phyloP scores from a whole-genome alignment of 2,329 filamentous ascomycete species.

The Ampelomyces quisqualis region DNA sequence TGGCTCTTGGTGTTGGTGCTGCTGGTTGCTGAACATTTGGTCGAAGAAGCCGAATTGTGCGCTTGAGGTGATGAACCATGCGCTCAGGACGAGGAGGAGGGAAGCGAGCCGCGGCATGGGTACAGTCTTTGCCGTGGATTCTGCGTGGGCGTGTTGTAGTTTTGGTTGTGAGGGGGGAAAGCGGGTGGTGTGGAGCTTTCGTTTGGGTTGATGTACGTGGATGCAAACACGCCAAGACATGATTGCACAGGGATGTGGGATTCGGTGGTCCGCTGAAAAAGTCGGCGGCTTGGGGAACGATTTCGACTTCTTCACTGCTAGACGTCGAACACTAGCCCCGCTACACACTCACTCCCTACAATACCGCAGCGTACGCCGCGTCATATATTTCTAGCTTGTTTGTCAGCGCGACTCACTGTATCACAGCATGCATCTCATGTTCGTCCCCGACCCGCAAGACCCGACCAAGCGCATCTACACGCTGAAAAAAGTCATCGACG shows the following conservation, averaged over 20 bases:
- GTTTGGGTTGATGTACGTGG: too few relatives aligned
- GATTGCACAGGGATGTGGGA: slow-evolving; percentile 11
- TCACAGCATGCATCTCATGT: slow-evolving; percentile 71
- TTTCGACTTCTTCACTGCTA: slow-evolving; percentile 12
- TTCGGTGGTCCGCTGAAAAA: slow-evolving; percentile 32
- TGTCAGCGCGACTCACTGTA: background rate
- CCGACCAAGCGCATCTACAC: slow-evolving; percentile 81
- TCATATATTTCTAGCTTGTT: background rate
- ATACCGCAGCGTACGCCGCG: slow-evolving; percentile 6
- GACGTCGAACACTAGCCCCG: background rate
- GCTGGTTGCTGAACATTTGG: slow-evolving; percentile 81
- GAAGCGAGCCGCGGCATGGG: slow-evolving; percentile 39
- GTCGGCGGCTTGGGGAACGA: slow-evolving; percentile 16
- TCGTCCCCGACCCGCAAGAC: slow-evolving; percentile 76
- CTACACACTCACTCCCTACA: background rate
- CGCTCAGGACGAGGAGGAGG: slow-evolving; percentile 35
- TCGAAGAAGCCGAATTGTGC: slow-evolving; percentile 98
- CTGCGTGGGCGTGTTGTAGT: too few relatives aligned
- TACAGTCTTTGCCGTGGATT: too few relatives aligned
- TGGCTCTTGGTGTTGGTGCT: slow-evolving; percentile 58
- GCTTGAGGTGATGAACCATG: slow-evolving; percentile 63
- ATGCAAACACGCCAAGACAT: slow-evolving; percentile 20
- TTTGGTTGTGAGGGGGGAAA: too few relatives aligned
- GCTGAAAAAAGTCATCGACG: slow-evolving; percentile 80
- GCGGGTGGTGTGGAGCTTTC: slow-evolving; percentile 20